phyloP scores from a whole-genome alignment of 768 basidiomycete genomes.

The Naematelia encephala region DNA sequence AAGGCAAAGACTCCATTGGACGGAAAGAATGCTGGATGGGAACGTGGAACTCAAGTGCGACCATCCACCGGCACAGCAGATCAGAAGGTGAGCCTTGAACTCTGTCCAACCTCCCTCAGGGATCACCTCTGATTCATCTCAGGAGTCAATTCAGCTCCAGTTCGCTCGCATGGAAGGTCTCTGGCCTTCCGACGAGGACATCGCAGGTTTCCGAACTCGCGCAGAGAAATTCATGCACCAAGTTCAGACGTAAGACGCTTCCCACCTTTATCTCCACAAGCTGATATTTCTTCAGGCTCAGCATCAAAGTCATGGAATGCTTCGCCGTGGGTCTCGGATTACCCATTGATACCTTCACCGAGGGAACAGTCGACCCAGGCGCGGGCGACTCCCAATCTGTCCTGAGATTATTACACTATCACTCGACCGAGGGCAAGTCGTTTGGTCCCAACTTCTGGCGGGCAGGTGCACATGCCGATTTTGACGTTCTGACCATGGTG shows the following conservation, averaged over 20 bases:
- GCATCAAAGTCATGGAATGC: constrained; percentile 36
- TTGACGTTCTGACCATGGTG: constrained; percentile 41
- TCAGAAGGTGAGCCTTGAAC: constrained; percentile 18
- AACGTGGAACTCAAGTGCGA: constrained; percentile 30
- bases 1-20: constrained; percentile 37
- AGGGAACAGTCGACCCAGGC: constrained; percentile 32
- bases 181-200: constrained; percentile 34
- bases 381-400: constrained; percentile 33
- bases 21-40: constrained; percentile 34
- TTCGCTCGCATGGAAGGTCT: constrained; percentile 23
- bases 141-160: constrained; percentile 39
- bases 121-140: not conserved
- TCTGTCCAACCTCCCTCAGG: not conserved
- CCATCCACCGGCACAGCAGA: constrained; percentile 43
- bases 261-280: not conserved
- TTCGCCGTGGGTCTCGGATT: constrained; percentile 38
- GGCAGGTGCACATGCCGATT: constrained; percentile 42
- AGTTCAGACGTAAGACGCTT: constrained; percentile 15
- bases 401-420: constrained; percentile 37
- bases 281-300: constrained; percentile 9
- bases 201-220: constrained; percentile 16
- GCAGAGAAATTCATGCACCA: constrained; percentile 28
- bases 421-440: constrained; percentile 29
- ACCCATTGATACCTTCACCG: constrained; percentile 31
- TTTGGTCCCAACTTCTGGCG: constrained; percentile 36